These are phyloP conservation scores for Eimeria acervulina DNA, from an alignment of 169 alveolate genomes.

Conservation along the genomic window DNA sequence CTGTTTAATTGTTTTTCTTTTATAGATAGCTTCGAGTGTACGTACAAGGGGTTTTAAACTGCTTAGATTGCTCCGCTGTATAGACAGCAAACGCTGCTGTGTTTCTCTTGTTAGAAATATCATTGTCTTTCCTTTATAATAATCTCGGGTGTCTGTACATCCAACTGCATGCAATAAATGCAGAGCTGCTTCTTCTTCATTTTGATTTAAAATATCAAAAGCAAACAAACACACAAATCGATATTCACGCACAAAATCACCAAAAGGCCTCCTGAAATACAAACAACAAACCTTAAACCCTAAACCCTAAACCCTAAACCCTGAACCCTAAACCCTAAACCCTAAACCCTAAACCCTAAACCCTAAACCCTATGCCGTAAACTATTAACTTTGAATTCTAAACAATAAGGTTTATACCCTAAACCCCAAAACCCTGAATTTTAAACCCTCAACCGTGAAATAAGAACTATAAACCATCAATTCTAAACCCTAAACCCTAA, in stretches of 20 bases:
- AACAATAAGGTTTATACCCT: no score
- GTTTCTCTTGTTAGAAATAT: constrained; percentile 16
- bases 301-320: not conserved
- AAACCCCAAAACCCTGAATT: no score
- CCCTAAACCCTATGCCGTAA: not conserved
- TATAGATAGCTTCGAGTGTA: not conserved
- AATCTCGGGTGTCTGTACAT: not conserved
- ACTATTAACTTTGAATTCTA: no score
- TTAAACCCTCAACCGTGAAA: no score
- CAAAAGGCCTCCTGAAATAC: constrained; percentile 88
- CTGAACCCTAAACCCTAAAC: not conserved
- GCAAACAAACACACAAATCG: constrained; percentile 86
- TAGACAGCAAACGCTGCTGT: constrained; percentile 20
- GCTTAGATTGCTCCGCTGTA: not conserved
- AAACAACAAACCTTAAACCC: not conserved
- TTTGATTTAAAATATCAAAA: not conserved
- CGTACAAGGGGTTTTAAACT: not conserved
- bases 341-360: not conserved
- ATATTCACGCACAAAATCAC: constrained; percentile 91
- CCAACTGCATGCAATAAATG: not conserved
- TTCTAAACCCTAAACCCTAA: no score
- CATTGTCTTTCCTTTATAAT: constrained; percentile 35
- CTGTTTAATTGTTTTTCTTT: not conserved
- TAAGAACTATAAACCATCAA: no score
- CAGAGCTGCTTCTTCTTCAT: not conserved